These are phyloP conservation scores for Creolimax fragrantissima DNA, from an alignment of 78 protist genomes.

Conservation along the genomic window DNA sequence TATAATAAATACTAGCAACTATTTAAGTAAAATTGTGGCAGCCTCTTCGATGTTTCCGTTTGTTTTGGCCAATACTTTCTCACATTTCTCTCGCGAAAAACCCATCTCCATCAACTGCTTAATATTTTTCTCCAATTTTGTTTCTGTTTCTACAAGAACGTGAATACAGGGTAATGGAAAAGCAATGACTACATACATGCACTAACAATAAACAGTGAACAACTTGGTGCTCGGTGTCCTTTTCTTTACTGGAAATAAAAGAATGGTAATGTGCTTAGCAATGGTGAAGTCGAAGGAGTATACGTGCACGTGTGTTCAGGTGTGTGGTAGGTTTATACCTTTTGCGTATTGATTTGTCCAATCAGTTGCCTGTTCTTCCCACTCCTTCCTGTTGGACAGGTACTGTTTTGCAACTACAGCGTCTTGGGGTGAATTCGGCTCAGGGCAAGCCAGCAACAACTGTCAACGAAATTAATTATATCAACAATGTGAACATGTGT, in stretches of 20 bases:
- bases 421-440: slow-evolving; percentile 55
- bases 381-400: not conserved
- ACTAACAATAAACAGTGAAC: too few relatives aligned
- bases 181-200: too few relatives aligned
- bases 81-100: not conserved
- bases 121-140: not conserved
- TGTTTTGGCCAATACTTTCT: not conserved
- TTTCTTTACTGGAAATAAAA: too few relatives aligned
- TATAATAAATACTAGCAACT: too few relatives aligned
- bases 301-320: not conserved
- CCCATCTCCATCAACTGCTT: slow-evolving; percentile 15
- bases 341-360: slow-evolving; percentile 1
- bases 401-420: slow-evolving; percentile 44
- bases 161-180: too few relatives aligned
- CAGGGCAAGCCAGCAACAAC: slow-evolving; percentile 27
- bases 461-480: too few relatives aligned
- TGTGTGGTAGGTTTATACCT: not conserved
- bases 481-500: not conserved
- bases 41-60: not conserved
- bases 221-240: too few relatives aligned
- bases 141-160: not conserved
- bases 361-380: not conserved
- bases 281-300: not conserved
- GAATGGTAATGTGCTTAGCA: not conserved
- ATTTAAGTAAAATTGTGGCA: not conserved